Evolutionary conservation across 371 early-diverging fungal species (phyloP), one percentile per base, ranked within the genome.

Genomic region (Mortierella sp.): DNA sequence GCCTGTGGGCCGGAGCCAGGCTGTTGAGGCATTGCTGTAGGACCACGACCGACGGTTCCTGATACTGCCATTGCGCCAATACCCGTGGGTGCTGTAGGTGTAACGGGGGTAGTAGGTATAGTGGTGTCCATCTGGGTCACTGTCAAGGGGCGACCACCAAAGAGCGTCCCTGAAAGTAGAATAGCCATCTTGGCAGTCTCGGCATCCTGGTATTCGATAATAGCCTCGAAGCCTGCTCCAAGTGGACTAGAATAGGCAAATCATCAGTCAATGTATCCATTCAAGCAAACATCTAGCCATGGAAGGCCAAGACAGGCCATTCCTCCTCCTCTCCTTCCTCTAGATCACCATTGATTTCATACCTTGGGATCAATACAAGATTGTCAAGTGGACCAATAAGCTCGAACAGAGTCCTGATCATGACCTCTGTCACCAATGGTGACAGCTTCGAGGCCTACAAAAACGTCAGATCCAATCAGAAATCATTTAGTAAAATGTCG

Each of bases 121-220:
- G 75, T 70, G 18, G 64, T 69, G 19, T 77, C 77, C 77, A 77
- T 77, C 48, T 64, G 58, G 1, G 77, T 72, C 1, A 77, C 65
- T 30, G 58, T 18, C 28, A 92, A 74, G 23, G 88, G 74, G 11
- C 89, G 84, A 48, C 91, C 92, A 29, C 86, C 91, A 26, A 93
- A 83, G 46, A 87, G 83, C 0, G 89, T 87, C 26, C 93, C 93
- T 12, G 91, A 83, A 16, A 93, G 81, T 67, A 85, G 89, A 45
- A 88, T 64, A 2, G 92, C 92, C 14, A 85, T 72, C 23, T 57
- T 55, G 6, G 88, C 90, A 0, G 87, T 74, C 11, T 68, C 66
- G 7, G 83, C 69, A 16, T 86, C 86, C 21, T 50, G 70, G 67
- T 86, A 93, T 57, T 88, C 87, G 37, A 93, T 83, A 14, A 81